Evolutionary conservation across 768 basidiomycete species (phyloP).

Genomic region (Podaxis mareebaensis): DNA sequence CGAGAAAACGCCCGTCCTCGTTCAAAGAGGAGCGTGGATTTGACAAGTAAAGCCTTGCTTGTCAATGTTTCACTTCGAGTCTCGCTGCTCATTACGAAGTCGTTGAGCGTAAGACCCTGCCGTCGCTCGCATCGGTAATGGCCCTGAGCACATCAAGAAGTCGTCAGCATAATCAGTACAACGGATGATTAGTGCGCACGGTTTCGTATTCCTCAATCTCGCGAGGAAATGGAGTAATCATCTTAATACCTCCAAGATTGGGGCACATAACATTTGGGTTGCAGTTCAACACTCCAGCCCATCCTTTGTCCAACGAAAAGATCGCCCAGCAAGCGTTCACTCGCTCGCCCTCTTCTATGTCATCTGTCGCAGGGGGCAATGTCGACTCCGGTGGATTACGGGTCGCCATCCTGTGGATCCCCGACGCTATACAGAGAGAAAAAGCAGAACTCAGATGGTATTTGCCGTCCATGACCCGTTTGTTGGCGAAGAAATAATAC

Average conservation of each 20-base stretch:
- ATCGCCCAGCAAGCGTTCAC: slow-evolving; percentile 39
- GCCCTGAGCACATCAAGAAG: background rate
- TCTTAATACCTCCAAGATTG: slow-evolving; percentile 15
- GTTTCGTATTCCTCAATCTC: slow-evolving; percentile 36
- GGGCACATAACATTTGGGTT: slow-evolving; percentile 29
- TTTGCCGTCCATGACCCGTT: slow-evolving; percentile 46
- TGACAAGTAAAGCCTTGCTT: slow-evolving; percentile 7
- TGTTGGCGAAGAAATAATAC: slow-evolving; percentile 53
- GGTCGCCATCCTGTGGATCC: slow-evolving; percentile 36
- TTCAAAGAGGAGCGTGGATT: slow-evolving; percentile 12
- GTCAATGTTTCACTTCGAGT: background rate
- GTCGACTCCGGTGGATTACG: slow-evolving; percentile 29
- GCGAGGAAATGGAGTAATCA: slow-evolving; percentile 41
- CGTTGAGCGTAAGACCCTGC: background rate
- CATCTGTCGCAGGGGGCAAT: slow-evolving; percentile 28
- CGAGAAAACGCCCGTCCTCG: background rate
- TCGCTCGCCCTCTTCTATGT: slow-evolving; percentile 37
- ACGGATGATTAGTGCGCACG: slow-evolving; percentile 18
- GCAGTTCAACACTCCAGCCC: slow-evolving; percentile 45
- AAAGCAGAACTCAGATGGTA: slow-evolving; percentile 42
- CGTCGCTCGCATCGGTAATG: slow-evolving; percentile 1
- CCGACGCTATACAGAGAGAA: slow-evolving; percentile 34
- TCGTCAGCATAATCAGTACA: background rate
- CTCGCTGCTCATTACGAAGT: slow-evolving; percentile 3
- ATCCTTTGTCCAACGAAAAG: slow-evolving; percentile 34